A percentile compares a stretch with the other conserved stretches of the same genome.
Evolutionary conservation across 495 filamentous ascomycete genomes (phyloP).

Genomic region (Evansstolkia leycettana): DNA sequence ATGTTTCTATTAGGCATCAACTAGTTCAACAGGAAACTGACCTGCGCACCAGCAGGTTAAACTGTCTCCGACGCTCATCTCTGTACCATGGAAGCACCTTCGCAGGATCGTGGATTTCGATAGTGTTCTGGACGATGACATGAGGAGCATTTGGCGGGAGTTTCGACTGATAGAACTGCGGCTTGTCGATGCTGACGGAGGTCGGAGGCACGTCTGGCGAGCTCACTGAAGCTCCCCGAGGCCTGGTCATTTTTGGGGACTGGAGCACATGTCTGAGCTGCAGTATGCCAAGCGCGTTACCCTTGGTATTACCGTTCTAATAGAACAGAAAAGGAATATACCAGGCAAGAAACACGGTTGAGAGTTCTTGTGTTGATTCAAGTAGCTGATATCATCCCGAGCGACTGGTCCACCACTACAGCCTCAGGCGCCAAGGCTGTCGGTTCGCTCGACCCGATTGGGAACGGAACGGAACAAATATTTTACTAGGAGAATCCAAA

Average conservation of each 20-base stretch:
- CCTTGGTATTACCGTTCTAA: too few relatives aligned
- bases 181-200: slow-evolving; percentile 16
- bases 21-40: slow-evolving; percentile 11
- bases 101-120: slow-evolving; percentile 32
- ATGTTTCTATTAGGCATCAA: not conserved
- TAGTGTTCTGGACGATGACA: slow-evolving; percentile 34
- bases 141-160: slow-evolving; percentile 38
- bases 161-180: slow-evolving; percentile 25
- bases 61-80: slow-evolving; percentile 38
- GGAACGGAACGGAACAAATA: not conserved
- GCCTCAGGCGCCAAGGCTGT: slow-evolving; percentile 10
- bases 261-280: slow-evolving; percentile 16
- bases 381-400: slow-evolving; percentile 15
- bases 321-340: too few relatives aligned
- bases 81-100: slow-evolving; percentile 35
- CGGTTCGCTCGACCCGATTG: not conserved
- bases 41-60: slow-evolving; percentile 41
- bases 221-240: slow-evolving; percentile 33
- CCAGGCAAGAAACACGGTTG: too few relatives aligned
- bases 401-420: not conserved
- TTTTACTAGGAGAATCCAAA: too few relatives aligned
- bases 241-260: slow-evolving; percentile 29
- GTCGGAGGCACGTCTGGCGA: slow-evolving; percentile 18
- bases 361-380: too few relatives aligned
- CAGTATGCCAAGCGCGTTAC: not conserved